Conservation (phyloP, 2,329 filamentous ascomycete species). For the Scleromitrula shiraiana region DNA sequence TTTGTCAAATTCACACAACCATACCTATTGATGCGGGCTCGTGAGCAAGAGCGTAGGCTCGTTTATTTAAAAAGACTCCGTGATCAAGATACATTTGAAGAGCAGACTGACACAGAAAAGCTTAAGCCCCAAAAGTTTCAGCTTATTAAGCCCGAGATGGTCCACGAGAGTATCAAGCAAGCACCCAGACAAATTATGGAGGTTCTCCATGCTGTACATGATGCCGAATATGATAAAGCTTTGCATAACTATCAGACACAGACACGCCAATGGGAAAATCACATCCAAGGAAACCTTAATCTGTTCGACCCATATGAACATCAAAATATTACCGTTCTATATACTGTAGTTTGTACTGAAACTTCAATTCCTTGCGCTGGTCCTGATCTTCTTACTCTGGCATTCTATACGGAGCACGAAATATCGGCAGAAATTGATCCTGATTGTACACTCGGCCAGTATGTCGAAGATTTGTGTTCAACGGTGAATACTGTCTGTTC, state of each 20-base stretch:
- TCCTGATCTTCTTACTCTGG: conserved; percentile 80
- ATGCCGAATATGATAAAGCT: conserved; percentile 94
- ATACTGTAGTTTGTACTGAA: conserved; percentile 86
- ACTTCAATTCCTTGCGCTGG: conserved; percentile 91
- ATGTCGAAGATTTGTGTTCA: conserved; percentile 82
- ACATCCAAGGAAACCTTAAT: conserved; percentile 78
- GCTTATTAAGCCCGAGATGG: conserved; percentile 91
- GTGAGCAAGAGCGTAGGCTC: conserved; percentile 81
- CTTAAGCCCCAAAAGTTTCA: conserved; percentile 67
- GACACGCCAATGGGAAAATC: conserved; percentile 92
- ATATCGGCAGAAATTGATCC: conserved; percentile 57
- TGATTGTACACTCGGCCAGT: conserved; percentile 90
- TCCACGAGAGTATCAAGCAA: conserved; percentile 72
- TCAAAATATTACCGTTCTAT: conserved; percentile 91
- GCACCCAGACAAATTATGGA: conserved; percentile 85
- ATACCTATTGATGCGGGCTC: conserved; percentile 83
- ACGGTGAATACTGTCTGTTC: conserved; percentile 70
- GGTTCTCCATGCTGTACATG: conserved; percentile 87
- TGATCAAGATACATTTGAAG: conserved; percentile 61
- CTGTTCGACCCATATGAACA: conserved; percentile 93
- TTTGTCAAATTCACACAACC: conserved; percentile 95
- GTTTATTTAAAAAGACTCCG: conserved; percentile 74
- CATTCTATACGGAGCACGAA: conserved; percentile 88
- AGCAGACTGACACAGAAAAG: conserved; percentile 51
- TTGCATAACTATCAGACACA: conserved; percentile 90